Evolutionary conservation across 2,329 filamentous ascomycete species (phyloP), one percentile per base, ranked within the genome.

Genomic region (Diaporthe humulicola): DNA sequence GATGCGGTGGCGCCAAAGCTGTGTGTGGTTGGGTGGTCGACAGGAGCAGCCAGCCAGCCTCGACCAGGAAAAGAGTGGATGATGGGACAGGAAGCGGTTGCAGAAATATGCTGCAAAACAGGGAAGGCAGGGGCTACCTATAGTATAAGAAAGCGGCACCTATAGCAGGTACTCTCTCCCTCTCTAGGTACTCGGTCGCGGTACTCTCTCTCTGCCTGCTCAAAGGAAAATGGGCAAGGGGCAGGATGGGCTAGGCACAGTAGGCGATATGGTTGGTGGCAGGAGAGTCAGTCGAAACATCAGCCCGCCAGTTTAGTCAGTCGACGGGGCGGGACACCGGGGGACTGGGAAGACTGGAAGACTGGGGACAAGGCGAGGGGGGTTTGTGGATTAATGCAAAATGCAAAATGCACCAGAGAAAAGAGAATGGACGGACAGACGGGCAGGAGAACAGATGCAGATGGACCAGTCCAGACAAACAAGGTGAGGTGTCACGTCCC

Each of bases 231-330:
- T 52, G 19, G 50, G 50, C 42, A 52, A 64, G 48, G 40, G 70
- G 60, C 50, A 52, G 38, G 19, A 64, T 45, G 70, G 50, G 40
- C 42, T 66, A 42, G 42, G 40, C 36, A 28, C 33, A 36, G 48
- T 60, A 58, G n/a, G 10, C n/a, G 48, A 69, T 54, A 33, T 69
- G 64, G 64, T 69, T 69, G 64, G 64, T 69, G 64, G 64, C 64
- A 54, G 30, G 48, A 69, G 64, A 69, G 64, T 69, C 64, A 69
- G 64, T 69, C 48, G 64, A 69, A 54, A 69, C 64, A 54, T 69
- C 64, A 54, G 17, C 33, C 64, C 8, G 61, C 30, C 64, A 36
- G 40, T 30, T 38, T 42, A 56, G 52, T 54, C 71, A 73, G 60
- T 36, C 71, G 30, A 22, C 33, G 30, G 36, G 60, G 36, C 38